These are phyloP conservation scores for Platismatia glauca DNA, from an alignment of 495 filamentous ascomycete species.

Conservation along the genomic window DNA sequence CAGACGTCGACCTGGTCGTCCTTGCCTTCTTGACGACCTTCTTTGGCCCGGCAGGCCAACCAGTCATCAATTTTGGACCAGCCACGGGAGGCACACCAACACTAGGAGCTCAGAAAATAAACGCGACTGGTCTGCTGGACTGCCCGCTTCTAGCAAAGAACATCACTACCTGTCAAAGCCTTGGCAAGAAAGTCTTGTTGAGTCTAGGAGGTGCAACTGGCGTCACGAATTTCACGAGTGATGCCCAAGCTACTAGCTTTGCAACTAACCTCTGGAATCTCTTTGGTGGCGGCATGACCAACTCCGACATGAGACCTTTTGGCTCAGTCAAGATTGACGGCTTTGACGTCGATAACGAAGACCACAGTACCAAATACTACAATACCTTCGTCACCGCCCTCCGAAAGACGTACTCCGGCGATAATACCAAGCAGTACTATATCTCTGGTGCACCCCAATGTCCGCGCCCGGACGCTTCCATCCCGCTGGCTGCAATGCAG, in stretches of 20 bases:
- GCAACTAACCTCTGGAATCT: conserved; percentile 46
- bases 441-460: conserved; percentile 52
- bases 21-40: conserved; percentile 45
- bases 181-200: conserved; percentile 42
- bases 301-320: conserved; percentile 38
- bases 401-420: conserved; percentile 35
- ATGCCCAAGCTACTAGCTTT: conserved; percentile 37
- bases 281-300: conserved; percentile 37
- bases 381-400: conserved; percentile 37
- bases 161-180: conserved; percentile 43
- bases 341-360: conserved; percentile 46
- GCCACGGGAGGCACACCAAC: conserved; percentile 24
- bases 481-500: conserved; percentile 33
- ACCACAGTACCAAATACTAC: conserved; percentile 32
- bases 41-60: conserved; percentile 27
- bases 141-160: conserved; percentile 38
- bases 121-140: conserved; percentile 28
- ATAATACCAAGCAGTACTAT: conserved; percentile 41
- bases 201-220: conserved; percentile 38
- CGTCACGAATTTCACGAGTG: conserved; percentile 31
- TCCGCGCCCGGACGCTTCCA: conserved; percentile 44
- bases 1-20: conserved; percentile 42
- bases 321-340: conserved; percentile 47
- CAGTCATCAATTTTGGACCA: conserved; percentile 26
- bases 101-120: neutral